phyloP scores from a whole-genome alignment of 495 filamentous ascomycete species.

The Neurospora discreta region DNA sequence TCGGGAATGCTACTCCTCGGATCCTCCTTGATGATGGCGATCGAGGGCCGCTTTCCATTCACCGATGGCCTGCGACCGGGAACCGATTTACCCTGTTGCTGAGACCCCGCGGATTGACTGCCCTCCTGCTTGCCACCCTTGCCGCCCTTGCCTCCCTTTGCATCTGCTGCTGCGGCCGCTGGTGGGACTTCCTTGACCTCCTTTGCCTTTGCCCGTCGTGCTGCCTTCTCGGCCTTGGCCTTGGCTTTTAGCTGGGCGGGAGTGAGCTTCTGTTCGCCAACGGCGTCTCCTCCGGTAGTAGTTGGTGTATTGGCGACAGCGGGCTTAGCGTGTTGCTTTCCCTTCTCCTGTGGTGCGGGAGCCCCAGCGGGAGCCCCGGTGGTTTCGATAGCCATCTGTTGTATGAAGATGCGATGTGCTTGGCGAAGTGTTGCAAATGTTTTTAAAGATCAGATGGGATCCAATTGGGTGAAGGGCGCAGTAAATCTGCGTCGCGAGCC shows the following conservation, averaged over 20 bases:
- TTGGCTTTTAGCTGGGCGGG: conserved; percentile 63
- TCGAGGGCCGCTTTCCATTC: conserved; percentile 26
- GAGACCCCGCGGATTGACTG: conserved; percentile 18
- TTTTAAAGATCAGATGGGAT: not conserved
- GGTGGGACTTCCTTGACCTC: conserved; percentile 25
- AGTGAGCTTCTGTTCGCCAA: conserved; percentile 36
- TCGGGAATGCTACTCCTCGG: conserved; percentile 42
- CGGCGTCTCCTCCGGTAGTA: not conserved
- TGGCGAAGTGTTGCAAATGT: not conserved
- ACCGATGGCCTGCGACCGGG: conserved; percentile 25
- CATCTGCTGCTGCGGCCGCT: conserved; percentile 13
- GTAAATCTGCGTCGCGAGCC: not conserved
- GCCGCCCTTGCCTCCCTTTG: conserved; percentile 32
- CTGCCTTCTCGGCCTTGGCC: conserved; percentile 69
- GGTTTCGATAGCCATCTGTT: conserved; percentile 16
- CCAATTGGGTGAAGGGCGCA: not conserved
- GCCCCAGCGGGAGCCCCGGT: conserved; percentile 9
- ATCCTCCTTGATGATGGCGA: conserved; percentile 37
- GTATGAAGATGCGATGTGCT: not conserved
- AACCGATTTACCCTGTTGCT: conserved; percentile 20
- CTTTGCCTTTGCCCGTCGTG: conserved; percentile 55
- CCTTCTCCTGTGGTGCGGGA: not conserved
- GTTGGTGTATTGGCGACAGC: conserved; percentile 3
- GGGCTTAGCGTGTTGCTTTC: not conserved
- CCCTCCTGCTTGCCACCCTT: conserved; percentile 35